These are phyloP conservation scores for Combretum micranthum DNA, from an alignment of 345 rosid species.

Conservation along the genomic window DNA sequence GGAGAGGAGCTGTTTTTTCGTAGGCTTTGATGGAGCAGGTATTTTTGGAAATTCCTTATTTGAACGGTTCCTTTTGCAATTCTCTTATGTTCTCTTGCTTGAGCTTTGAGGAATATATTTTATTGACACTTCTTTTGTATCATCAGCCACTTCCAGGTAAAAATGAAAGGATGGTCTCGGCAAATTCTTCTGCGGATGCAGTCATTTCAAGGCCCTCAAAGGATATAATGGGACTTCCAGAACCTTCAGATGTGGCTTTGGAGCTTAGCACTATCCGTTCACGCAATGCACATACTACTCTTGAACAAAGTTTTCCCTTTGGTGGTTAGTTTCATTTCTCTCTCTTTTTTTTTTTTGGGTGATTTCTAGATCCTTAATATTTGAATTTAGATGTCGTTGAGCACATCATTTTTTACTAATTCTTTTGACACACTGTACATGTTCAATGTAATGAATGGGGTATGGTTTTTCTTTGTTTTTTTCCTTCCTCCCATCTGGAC, in stretches of 20 bases:
- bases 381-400: background rate
- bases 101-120: background rate
- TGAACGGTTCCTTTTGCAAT: constrained; percentile 6
- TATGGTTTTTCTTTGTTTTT: too few species aligned
- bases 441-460: too few species aligned
- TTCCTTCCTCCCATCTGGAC: too few species aligned
- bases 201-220: constrained; percentile 27
- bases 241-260: constrained; percentile 17
- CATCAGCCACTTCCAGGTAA: constrained; percentile 37
- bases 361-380: background rate
- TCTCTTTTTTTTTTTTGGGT: too few species aligned
- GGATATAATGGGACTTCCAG: constrained; percentile 16
- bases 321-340: constrained; percentile 35
- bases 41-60: constrained; percentile 1
- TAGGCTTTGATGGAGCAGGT: constrained; percentile 40
- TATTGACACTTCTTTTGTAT: constrained; percentile 23
- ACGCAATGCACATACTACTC: constrained; percentile 25
- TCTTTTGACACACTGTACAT: too few species aligned
- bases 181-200: constrained; percentile 41
- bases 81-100: background rate
- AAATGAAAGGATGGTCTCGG: constrained; percentile 52
- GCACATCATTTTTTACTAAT: too few species aligned
- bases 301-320: constrained; percentile 29
- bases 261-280: constrained; percentile 18
- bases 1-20: constrained; percentile 30